Base-by-base conservation (phyloP, 331 rosid species). In the Phaseolus coccineus region DNA sequence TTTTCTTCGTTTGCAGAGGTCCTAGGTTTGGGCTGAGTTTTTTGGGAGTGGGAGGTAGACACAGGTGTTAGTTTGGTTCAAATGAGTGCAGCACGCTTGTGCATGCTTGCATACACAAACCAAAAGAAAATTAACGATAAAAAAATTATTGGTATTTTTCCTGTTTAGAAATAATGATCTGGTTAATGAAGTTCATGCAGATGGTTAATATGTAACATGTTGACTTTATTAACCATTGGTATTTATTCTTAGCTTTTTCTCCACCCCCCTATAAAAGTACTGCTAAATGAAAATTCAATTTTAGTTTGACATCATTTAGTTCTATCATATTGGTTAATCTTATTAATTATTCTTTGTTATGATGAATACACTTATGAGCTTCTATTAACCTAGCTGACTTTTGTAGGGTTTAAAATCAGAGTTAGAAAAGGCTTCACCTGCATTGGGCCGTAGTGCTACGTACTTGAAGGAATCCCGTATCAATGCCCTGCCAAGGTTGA, bases 351-450 rank as follows among this genome's bases (percentile, higher is more conserved):
- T 74, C 4, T 37, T 28, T 65, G 22, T 48, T 40, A 16, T 70
- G n/a, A 65, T 79, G 40, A 72, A 40, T 48, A 2, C 48, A 19
- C 53, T 59, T 47, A 12, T 63, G 35, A 33, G 51, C 40, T 57
- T 70, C 11, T 64, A 69, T 71, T 76, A 69, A 86, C 81, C 62
- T 69, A 46, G 39, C 39, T 77, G 44, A 68, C 57, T 72, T 77
- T 53, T 85, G 88, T 79, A 96, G 99, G 99, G 91, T 73, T 80
- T 96, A 78, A 96, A 93, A 85, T 96, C 99, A 40, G 98, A 96
- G 79, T 85, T 96, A 88, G 98, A 96, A 77, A 96, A 96, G 82
- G 94, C 88, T 67, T 96, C 98, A 44, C 90, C 96, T 75, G 87
- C 86, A 48, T 85, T 96, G 90, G 99, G 99, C 73, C 92, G 92